Base-by-base conservation (phyloP, 352 stramenopile genomes). In the Phytophthora idaei region DNA sequence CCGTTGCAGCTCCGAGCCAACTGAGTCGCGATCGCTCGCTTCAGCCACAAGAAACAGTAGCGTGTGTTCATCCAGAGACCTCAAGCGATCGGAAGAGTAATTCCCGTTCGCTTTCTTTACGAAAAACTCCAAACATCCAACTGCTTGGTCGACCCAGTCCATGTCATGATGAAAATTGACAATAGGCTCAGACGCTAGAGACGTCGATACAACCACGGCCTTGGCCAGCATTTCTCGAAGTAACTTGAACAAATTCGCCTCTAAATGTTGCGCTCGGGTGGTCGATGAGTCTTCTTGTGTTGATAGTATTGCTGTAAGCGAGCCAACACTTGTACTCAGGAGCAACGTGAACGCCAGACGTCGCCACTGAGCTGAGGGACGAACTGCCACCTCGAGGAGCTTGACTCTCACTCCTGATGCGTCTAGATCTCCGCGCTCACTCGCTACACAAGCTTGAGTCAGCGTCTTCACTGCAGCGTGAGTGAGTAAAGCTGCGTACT, bases 141-240 rank as follows among this genome's bases (percentile, higher is more conserved):
- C 12, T 1, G 71, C 77, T 42, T 66, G 55, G 4, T 70, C 64
- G 7, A 83, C 58, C 77, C 77, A 85, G 32, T 54, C 32, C 9
- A 1, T 6, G 28, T 17, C 21, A 27, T n/a, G 17, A 31, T 50
- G 28, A 58, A 42, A 50, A 1, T 41, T 48, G 28, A 32, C 39
- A 29, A 25, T 34, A 6, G 45, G 9, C 12, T 64, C 31, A 3
- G 27, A 48, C 25, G 15, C 36, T 17, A 62, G 41, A 21, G 71
- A 63, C 0, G 67, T 72, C 1, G 69, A 76, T 17, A 88, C 64
- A 6, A 80, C 64, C 1, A 82, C 70, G 0, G 72, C 67, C 28
- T 85, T 89, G 31, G 50, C 57, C 15, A 89, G 36, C 77, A 86
- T 89, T 44, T 89, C 77, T 39, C 69, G 41, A 32, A 86, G 67